Percentiles rank a stretch among this genome's conserved stretches.
These are phyloP conservation scores for Cyclocybe aegerita DNA, from an alignment of 768 basidiomycete species.

Conservation along the genomic window DNA sequence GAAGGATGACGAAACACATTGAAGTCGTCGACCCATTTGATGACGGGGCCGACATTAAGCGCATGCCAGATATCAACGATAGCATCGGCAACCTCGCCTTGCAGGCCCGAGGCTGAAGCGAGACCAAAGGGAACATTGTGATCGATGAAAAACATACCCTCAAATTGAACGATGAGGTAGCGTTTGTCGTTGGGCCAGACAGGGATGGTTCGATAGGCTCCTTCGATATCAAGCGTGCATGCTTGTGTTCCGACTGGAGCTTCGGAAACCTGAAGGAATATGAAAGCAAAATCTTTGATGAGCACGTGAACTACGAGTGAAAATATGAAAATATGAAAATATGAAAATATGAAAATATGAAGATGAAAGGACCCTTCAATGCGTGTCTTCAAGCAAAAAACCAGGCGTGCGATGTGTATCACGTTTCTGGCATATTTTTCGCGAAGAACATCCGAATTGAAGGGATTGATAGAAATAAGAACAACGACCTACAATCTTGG, in stretches of 20 bases:
- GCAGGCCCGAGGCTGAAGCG: constrained; percentile 20
- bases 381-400: neutral
- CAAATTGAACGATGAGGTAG: constrained; percentile 18
- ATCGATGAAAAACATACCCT: constrained; percentile 21
- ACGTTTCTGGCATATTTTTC: too few relatives aligned
- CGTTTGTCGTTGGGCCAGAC: constrained; percentile 25
- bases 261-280: constrained; percentile 12
- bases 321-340: too few relatives aligned
- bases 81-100: constrained; percentile 26
- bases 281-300: neutral
- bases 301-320: neutral
- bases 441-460: neutral
- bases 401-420: too few relatives aligned
- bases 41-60: neutral
- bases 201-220: constrained; percentile 30
- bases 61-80: constrained; percentile 18
- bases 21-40: constrained; percentile 28
- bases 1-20: constrained; percentile 13
- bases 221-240: constrained; percentile 33
- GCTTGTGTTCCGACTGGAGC: constrained; percentile 34
- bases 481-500: constrained; percentile 13
- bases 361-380: neutral
- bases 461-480: neutral
- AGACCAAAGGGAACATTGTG: constrained; percentile 24
- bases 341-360: too few relatives aligned